Base-by-base conservation (phyloP, 495 filamentous ascomycete genomes). In the Aspergillus wentii region DNA sequence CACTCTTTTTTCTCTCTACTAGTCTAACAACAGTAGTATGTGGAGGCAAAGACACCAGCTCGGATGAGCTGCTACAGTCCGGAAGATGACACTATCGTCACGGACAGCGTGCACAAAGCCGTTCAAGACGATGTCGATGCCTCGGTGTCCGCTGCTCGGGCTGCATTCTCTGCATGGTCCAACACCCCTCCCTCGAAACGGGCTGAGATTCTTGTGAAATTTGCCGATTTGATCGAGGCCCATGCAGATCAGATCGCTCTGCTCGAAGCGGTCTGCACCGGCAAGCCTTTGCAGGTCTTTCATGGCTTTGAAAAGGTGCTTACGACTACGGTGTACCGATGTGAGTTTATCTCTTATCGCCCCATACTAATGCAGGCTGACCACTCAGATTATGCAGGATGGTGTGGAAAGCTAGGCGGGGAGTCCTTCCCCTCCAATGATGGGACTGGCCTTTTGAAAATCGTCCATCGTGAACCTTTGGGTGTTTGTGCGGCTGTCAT, bases 151-250 rank as follows among this genome's bases (percentile, higher is more conserved):
- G 62, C 74, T 9, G 77, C 77, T 9, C 62, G 67, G 33, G 62
- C 59, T 1, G 72, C 75, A 13, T 69, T 74, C 40, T 65, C 66
- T 14, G 50, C 51, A 15, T 78, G 74, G 72, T 65, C 56, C 58
- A 6, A 4, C 50, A 16, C 14, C 5, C 10, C 4, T n/a, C 26
- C 26, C 59, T 58, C 0, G 28, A 52, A 63, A 33, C 61, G 73
- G n/a, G 64, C 41, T 8, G 36, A 43, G 0, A 55, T 56, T 47
- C 38, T 81, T 28, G 61, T 64, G 38, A 69, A 68, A 23, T 44
- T 44, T 32, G 41, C 41, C 6, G 41, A 44, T 14, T 13, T 44
- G 4, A 7, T 44, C 1, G 35, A 38, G 20, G 11, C 23, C 7
- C 10, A 32, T 17, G 17, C 20, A 11, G 17, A 32, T 4, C 15